Evolutionary conservation across 495 filamentous ascomycete genomes (phyloP).

Genomic region (Penicillium paxilli): DNA sequence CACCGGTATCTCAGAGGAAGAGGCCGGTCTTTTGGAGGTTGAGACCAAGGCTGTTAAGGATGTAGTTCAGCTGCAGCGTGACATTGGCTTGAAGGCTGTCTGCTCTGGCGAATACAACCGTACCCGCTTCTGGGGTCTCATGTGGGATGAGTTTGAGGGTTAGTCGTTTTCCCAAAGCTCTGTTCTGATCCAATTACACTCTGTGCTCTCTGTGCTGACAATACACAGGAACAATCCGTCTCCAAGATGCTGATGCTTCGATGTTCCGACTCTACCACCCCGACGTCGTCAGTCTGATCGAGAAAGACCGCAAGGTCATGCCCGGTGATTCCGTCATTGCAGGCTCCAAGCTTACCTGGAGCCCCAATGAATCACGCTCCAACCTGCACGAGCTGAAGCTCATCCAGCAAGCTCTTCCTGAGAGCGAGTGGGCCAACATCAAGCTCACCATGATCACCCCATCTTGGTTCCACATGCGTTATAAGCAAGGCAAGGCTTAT

Average conservation of each 20-base stretch:
- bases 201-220: neutral
- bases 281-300: conserved; percentile 67
- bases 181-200: neutral
- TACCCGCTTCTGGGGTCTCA: conserved; percentile 55
- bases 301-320: conserved; percentile 55
- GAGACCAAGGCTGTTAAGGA: conserved; percentile 61
- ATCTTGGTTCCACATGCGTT: conserved; percentile 68
- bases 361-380: conserved; percentile 43
- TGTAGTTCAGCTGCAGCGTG: conserved; percentile 61
- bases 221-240: conserved; percentile 33
- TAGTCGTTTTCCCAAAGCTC: conserved; percentile 16
- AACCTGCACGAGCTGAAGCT: conserved; percentile 60
- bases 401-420: conserved; percentile 50
- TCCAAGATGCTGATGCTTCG: conserved; percentile 46
- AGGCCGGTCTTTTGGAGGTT: conserved; percentile 38
- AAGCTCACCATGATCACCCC: conserved; percentile 66
- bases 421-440: conserved; percentile 50
- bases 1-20: conserved; percentile 38
- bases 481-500: conserved; percentile 58
- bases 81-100: conserved; percentile 62
- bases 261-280: conserved; percentile 71
- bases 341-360: conserved; percentile 61
- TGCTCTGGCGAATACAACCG: conserved; percentile 65
- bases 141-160: conserved; percentile 69
- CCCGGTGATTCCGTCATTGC: conserved; percentile 68